Conservation (phyloP, 2,329 filamentous ascomycete genomes). For the Helminthosporium solani region DNA sequence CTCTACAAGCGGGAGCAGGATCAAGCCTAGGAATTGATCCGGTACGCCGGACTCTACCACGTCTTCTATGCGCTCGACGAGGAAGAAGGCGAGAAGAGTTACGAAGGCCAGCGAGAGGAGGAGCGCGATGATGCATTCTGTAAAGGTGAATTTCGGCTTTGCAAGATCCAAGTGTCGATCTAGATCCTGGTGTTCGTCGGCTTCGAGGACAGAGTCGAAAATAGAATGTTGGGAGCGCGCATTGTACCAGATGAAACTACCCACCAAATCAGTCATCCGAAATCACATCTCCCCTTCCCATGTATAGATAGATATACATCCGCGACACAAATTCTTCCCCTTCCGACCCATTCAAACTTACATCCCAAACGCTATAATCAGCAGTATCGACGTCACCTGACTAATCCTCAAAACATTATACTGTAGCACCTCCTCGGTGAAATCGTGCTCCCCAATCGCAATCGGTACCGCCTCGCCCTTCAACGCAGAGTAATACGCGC, state of each 20-base stretch:
- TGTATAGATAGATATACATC: too few species aligned
- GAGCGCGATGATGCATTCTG: constrained; percentile 69
- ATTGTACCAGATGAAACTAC: constrained; percentile 67
- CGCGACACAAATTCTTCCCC: too few species aligned
- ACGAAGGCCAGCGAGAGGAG: constrained; percentile 66
- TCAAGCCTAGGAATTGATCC: constrained; percentile 64
- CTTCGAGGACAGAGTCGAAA: constrained; percentile 71
- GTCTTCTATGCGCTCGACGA: constrained; percentile 71
- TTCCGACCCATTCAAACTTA: too few species aligned
- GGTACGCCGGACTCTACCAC: constrained; percentile 56
- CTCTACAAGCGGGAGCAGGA: constrained; percentile 78
- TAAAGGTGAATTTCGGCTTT: constrained; percentile 71
- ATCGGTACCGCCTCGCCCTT: constrained; percentile 35
- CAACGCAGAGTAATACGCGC: constrained; percentile 47
- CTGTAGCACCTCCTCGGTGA: constrained; percentile 36
- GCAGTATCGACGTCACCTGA: constrained; percentile 38
- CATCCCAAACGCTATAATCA: constrained; percentile 40
- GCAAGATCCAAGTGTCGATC: constrained; percentile 61
- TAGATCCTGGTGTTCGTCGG: constrained; percentile 66
- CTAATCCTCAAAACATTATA: constrained; percentile 40
- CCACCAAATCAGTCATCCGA: too few species aligned
- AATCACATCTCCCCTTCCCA: too few species aligned
- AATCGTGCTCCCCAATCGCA: constrained; percentile 28
- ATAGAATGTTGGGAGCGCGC: constrained; percentile 73
- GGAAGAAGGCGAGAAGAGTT: constrained; percentile 68